phyloP scores from a whole-genome alignment of 2,329 filamentous ascomycete genomes.

The Epicoccum sorghinum region DNA sequence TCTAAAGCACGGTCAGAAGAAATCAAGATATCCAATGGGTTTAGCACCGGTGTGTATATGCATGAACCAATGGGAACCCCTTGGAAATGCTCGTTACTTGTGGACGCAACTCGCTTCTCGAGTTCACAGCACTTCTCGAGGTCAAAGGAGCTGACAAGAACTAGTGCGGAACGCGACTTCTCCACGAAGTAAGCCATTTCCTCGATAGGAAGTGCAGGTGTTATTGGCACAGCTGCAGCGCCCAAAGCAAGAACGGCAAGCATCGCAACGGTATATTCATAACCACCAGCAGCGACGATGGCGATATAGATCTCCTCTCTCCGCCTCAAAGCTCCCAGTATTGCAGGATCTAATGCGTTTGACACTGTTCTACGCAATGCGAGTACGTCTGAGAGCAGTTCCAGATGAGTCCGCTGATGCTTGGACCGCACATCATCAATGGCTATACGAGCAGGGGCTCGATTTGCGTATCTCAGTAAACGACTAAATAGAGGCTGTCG shows the following conservation, averaged over 20 bases:
- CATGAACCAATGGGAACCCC: constrained; percentile 48
- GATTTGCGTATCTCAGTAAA: constrained; percentile 49
- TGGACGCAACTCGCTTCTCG: constrained; percentile 32
- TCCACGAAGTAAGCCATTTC: constrained; percentile 54
- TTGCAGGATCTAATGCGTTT: constrained; percentile 34
- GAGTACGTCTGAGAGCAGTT: constrained; percentile 54
- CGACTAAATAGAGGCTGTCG: constrained; percentile 48
- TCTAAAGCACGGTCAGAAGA: constrained; percentile 50
- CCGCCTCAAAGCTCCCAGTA: constrained; percentile 35
- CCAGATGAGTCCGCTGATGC: constrained; percentile 48
- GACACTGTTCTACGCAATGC: constrained; percentile 49
- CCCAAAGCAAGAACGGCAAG: constrained; percentile 55
- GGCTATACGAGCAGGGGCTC: constrained; percentile 42
- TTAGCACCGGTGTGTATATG: constrained; percentile 36
- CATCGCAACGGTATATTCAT: constrained; percentile 57
- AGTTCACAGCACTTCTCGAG: constrained; percentile 38
- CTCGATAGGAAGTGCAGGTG: constrained; percentile 49
- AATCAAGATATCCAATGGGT: constrained; percentile 45
- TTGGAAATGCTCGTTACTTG: constrained; percentile 41
- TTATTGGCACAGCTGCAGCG: constrained; percentile 55
- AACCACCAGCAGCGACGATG: constrained; percentile 54
- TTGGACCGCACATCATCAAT: constrained; percentile 50
- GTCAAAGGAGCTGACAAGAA: constrained; percentile 47
- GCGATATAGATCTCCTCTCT: constrained; percentile 53
- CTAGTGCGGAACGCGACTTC: constrained; percentile 48